phyloP scores from a whole-genome alignment of 2,329 filamentous ascomycete species.

The Fusarium newnesense region DNA sequence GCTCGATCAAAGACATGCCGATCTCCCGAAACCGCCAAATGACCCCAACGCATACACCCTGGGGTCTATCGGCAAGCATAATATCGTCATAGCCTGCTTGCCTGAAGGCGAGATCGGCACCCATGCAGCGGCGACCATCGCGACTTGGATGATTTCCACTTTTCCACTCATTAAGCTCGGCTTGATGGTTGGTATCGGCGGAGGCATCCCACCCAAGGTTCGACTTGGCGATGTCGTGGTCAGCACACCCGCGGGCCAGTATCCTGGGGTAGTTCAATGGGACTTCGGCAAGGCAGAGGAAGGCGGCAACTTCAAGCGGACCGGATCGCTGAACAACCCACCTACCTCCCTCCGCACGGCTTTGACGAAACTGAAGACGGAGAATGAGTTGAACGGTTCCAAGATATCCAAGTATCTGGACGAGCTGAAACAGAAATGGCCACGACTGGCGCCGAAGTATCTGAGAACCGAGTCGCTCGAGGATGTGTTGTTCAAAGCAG shows the following conservation, averaged over 20 bases:
- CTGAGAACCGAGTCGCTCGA: not conserved
- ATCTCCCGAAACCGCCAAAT: not conserved
- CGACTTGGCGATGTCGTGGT: constrained; percentile 24
- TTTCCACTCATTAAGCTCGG: constrained; percentile 8
- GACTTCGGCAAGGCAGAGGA: constrained; percentile 10
- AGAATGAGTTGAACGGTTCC: not conserved
- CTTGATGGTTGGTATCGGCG: constrained; percentile 16
- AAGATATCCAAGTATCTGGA: constrained; percentile 9
- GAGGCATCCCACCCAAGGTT: constrained; percentile 5
- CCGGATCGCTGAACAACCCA: constrained; percentile 4
- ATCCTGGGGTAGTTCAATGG: constrained; percentile 16
- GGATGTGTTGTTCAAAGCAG: not conserved
- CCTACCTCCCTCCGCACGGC: not conserved
- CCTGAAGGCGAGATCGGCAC: not conserved
- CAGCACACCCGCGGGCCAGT: not conserved
- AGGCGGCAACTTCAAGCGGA: not conserved
- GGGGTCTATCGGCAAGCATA: not conserved
- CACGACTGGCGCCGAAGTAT: constrained; percentile 4
- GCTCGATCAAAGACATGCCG: not conserved
- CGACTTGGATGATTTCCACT: not conserved
- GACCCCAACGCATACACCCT: constrained; percentile 7
- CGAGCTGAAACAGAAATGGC: not conserved
- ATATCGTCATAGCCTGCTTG: not conserved
- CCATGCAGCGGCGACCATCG: not conserved
- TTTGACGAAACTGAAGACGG: constrained; percentile 8